Conservation (phyloP, 1,139 yeast species). For the Pichia norvegensis region DNA sequence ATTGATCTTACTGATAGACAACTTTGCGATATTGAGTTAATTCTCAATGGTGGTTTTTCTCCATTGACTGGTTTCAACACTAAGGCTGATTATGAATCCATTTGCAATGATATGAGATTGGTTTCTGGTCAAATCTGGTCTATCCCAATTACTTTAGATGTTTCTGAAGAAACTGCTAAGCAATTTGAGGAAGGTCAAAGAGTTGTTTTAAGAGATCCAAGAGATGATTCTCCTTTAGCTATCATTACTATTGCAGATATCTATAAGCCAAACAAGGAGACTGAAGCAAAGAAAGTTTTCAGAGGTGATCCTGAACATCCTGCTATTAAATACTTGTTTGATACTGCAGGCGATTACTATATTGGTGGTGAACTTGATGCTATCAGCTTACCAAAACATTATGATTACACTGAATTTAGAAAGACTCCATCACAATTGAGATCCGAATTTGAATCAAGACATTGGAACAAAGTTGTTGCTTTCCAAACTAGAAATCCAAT, state of each 20-base stretch:
- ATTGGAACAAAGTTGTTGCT: constrained; percentile 91
- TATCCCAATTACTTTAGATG: constrained; percentile 87
- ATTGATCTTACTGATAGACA: constrained; percentile 75
- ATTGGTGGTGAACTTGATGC: constrained; percentile 88
- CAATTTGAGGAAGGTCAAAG: constrained; percentile 49
- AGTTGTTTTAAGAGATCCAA: constrained; percentile 69
- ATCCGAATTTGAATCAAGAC: constrained; percentile 67
- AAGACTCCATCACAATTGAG: constrained; percentile 89
- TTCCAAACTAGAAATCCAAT: constrained; percentile 98
- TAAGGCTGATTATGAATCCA: constrained; percentile 73
- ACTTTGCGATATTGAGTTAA: constrained; percentile 85
- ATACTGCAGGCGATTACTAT: constrained; percentile 74
- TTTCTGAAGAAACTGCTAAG: constrained; percentile 46
- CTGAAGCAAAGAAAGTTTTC: constrained; percentile 79
- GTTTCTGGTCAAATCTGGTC: constrained; percentile 81
- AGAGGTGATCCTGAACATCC: constrained; percentile 98
- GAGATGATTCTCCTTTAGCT: constrained; percentile 77
- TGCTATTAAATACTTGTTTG: constrained; percentile 66
- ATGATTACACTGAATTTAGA: constrained; percentile 81
- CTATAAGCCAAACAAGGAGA: constrained; percentile 69
- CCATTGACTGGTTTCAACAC: constrained; percentile 83
- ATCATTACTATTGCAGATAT: constrained; percentile 72
- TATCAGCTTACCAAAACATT: constrained; percentile 75
- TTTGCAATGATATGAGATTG: constrained; percentile 70
- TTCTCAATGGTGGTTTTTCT: constrained; percentile 89